These are phyloP conservation scores for Strobilomyces echinocephalus DNA, from an alignment of 768 basidiomycete species.

Conservation along the genomic window DNA sequence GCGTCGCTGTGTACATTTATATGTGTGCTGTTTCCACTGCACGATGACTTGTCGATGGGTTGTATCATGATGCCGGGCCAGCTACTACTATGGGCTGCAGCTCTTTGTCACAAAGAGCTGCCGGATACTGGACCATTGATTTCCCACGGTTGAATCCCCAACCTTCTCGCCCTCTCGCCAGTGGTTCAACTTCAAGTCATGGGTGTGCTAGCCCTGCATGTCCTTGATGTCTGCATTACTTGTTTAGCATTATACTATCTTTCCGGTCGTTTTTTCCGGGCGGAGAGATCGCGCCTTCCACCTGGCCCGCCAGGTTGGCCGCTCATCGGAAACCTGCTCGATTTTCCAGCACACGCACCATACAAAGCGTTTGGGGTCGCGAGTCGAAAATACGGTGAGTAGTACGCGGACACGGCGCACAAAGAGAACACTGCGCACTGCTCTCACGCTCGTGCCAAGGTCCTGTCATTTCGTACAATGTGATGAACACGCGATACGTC, in stretches of 20 bases:
- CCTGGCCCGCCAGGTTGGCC: constrained; percentile 22
- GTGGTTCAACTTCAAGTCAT: neutral
- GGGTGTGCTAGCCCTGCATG: neutral
- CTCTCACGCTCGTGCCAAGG: neutral
- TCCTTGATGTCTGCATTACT: constrained; percentile 7
- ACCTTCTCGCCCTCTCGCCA: too few species aligned
- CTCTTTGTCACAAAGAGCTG: too few species aligned
- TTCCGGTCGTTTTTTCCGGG: neutral
- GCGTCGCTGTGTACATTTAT: too few species aligned
- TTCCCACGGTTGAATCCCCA: too few species aligned
- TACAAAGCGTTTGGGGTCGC: constrained; percentile 46
- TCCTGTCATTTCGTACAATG: neutral
- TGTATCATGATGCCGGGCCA: too few species aligned
- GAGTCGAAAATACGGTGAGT: constrained; percentile 43
- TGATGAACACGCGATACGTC: constrained; percentile 43
- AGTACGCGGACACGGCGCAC: too few species aligned
- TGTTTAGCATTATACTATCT: constrained; percentile 6
- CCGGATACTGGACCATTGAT: too few species aligned
- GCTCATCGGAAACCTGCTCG: constrained; percentile 51
- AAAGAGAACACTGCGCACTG: neutral
- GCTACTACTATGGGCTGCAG: too few species aligned
- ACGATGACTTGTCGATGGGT: too few species aligned
- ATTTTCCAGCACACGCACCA: constrained; percentile 48
- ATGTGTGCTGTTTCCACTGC: too few species aligned
- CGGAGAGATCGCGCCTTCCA: neutral